Conservation (phyloP, 352 stramenopile genomes). For the Pythium brachiatum region DNA sequence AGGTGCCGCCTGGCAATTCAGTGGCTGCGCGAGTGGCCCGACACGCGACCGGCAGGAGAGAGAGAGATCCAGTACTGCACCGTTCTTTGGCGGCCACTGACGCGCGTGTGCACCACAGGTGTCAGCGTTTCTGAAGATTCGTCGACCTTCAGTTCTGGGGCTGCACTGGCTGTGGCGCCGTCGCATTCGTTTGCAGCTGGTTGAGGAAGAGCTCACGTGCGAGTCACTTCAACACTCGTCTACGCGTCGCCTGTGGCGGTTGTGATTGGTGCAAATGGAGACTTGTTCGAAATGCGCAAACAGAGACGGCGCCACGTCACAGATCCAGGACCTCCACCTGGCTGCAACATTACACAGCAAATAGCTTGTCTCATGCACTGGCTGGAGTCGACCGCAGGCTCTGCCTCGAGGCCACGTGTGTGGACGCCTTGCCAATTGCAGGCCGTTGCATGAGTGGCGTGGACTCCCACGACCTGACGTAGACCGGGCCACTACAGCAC, state of each 20-base stretch:
- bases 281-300: neutral
- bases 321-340: neutral
- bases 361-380: conserved; percentile 14
- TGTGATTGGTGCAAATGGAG: conserved; percentile 9
- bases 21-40: neutral
- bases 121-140: neutral
- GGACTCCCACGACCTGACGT: no score
- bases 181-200: conserved; percentile 5
- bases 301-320: neutral
- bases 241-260: neutral
- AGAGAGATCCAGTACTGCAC: neutral
- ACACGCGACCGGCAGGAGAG: no score
- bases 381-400: neutral
- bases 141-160: neutral
- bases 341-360: no score
- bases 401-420: neutral
- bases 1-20: no score
- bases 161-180: neutral
- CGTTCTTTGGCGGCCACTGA: neutral
- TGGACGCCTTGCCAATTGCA: neutral
- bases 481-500: no score
- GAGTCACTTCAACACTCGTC: conserved; percentile 22
- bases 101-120: neutral
- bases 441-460: neutral
- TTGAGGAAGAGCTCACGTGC: neutral